Evolutionary conservation across 2,329 filamentous ascomycete genomes (phyloP), one percentile per base, ranked within the genome.

Genomic region (Colletotrichum scovillei): DNA sequence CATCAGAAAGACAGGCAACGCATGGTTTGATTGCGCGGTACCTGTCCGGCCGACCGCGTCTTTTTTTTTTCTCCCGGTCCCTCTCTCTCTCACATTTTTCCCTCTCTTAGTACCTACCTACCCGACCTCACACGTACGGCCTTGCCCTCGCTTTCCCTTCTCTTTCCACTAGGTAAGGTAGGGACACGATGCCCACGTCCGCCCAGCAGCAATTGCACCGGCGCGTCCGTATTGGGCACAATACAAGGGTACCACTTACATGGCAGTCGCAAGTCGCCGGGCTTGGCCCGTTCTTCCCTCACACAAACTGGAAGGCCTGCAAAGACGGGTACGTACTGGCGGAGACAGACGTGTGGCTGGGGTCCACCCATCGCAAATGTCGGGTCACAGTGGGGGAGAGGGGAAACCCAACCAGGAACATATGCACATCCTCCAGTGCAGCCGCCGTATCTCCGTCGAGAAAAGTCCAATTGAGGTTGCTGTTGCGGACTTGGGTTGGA

Each of bases 301-400:
- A 71, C 59, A 70, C 62, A 66, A 70, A 62, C 49, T 19, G 38
- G 38, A 49, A 49, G 42, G 42, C 42, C 42, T n/a, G 42, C 42
- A 49, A 49, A 49, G 42, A 49, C 11, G 58, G 22, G 52, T 64
- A 24, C 24, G n/a, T 63, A 58, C 19, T 7, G 28, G 28, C 26
- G 28, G 56, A 49, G 9, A 49, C 19, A 49, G 42, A 49, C 42
- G 35, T 72, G 71, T 73, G 71, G 71, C 71, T 73, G 71, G 62
- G 46, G 28, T 73, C 71, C 71, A 73, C 60, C 60, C 67, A 49
- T 60, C 49, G 53, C 26, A 59, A 56, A n/a, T 63, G 42, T 4
- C 28, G 26, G 60, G n/a, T 24, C 60, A 42, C 22, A 65, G 32
- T 56, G 67, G 55, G 55, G 70, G 46, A 26, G 70, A 52, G 59